phyloP scores from a whole-genome alignment of 129 eudicot genomes.

The Mikania micrantha region DNA sequence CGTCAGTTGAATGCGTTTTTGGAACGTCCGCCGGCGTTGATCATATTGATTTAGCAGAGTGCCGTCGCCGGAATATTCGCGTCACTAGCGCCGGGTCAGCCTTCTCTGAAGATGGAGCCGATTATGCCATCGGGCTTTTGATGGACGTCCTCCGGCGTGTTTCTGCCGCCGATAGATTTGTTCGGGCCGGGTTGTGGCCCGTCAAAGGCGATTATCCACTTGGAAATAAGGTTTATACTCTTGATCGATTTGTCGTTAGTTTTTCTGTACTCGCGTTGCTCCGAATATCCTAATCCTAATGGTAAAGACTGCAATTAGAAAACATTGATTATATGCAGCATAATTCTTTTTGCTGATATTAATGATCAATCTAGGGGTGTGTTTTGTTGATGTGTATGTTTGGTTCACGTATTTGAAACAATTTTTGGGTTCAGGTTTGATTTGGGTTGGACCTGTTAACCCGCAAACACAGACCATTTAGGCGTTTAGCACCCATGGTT shows the following conservation, averaged over 20 bases:
- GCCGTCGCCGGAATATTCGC: constrained; percentile 53
- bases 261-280: no score
- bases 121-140: constrained; percentile 50
- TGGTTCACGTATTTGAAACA: no score
- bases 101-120: constrained; percentile 66
- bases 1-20: constrained; percentile 36
- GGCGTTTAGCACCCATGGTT: no score
- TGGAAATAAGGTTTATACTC: constrained; percentile 37
- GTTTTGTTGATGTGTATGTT: no score
- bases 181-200: constrained; percentile 55
- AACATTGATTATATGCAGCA: no score
- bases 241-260: neutral
- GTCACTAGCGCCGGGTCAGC: constrained; percentile 59
- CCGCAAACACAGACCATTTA: no score
- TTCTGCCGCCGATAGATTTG: constrained; percentile 47
- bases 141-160: constrained; percentile 50
- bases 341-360: no score
- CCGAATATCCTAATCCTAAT: no score
- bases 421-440: no score
- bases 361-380: no score
- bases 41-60: constrained; percentile 55
- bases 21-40: constrained; percentile 47
- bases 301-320: no score
- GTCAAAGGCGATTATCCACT: constrained; percentile 35
- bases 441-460: no score